phyloP scores from a whole-genome alignment of 2,329 filamentous ascomycete genomes.

The Metarhizium guizhouense region DNA sequence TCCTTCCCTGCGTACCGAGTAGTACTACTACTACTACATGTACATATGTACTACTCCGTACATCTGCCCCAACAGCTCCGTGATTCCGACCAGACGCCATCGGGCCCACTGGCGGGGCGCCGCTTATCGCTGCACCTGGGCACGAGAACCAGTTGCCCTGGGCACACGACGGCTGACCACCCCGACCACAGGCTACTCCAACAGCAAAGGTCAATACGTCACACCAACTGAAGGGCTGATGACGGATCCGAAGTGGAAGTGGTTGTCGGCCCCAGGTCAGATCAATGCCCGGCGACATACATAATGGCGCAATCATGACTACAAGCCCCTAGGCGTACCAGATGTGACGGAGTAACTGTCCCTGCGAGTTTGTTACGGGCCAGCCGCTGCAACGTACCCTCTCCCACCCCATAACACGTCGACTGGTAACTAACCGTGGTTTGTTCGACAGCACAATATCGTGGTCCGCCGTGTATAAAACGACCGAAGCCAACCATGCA shows the following conservation, averaged over 20 bases:
- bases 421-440: not conserved
- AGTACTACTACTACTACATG: too few species aligned
- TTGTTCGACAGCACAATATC: not conserved
- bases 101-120: conserved; percentile 1
- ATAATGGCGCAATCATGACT: not conserved
- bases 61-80: conserved; percentile 6
- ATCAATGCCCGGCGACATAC: too few species aligned
- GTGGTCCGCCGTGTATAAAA: too few species aligned
- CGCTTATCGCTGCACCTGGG: too few species aligned
- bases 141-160: not conserved
- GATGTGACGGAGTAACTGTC: too few species aligned
- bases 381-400: too few species aligned
- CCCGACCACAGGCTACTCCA: not conserved
- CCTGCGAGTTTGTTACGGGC: too few species aligned
- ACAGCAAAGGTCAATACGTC: not conserved
- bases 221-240: not conserved
- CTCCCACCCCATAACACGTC: too few species aligned
- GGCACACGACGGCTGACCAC: not conserved
- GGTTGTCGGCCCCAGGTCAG: not conserved
- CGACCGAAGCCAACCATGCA: too few species aligned
- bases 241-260: not conserved
- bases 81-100: conserved; percentile 1
- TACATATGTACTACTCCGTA: too few species aligned
- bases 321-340: not conserved
- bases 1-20: too few species aligned